A percentile compares a stretch with the other conserved stretches of the same genome.
These are phyloP conservation scores for Mycena vulgaris DNA, from an alignment of 768 basidiomycete genomes.

Conservation along the genomic window DNA sequence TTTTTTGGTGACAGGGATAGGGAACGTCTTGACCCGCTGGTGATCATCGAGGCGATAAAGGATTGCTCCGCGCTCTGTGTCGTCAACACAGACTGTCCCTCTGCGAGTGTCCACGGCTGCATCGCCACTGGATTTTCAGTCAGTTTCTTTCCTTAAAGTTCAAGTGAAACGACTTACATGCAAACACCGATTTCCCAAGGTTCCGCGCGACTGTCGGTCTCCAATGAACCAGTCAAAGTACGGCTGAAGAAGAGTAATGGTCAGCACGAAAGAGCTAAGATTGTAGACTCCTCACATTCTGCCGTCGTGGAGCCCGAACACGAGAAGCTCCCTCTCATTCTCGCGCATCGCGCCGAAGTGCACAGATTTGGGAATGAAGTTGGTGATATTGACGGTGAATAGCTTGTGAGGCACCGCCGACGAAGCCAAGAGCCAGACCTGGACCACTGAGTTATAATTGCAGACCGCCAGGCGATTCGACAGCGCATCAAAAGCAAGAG, in stretches of 20 bases:
- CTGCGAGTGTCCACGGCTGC: constrained; percentile 22
- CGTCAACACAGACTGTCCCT: constrained; percentile 29
- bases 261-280: not conserved
- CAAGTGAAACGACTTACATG: constrained; percentile 28
- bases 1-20: constrained; percentile 9
- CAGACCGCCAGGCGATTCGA: constrained; percentile 33
- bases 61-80: constrained; percentile 28
- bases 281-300: constrained; percentile 21
- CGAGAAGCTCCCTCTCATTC: constrained; percentile 12
- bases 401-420: constrained; percentile 15
- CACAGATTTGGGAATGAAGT: constrained; percentile 32
- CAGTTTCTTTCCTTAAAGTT: not conserved
- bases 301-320: constrained; percentile 28
- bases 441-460: constrained; percentile 30
- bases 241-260: too few relatives aligned
- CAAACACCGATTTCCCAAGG: constrained; percentile 12
- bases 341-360: constrained; percentile 23
- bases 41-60: constrained; percentile 22
- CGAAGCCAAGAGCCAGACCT: constrained; percentile 19
- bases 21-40: constrained; percentile 29
- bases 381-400: constrained; percentile 20
- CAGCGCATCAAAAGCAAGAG: constrained; percentile 33
- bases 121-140: constrained; percentile 30
- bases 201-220: constrained; percentile 20
- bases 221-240: not conserved